These are phyloP conservation scores for Chlorella sp. DNA, from an alignment of 139 green algal species.

Conservation along the genomic window DNA sequence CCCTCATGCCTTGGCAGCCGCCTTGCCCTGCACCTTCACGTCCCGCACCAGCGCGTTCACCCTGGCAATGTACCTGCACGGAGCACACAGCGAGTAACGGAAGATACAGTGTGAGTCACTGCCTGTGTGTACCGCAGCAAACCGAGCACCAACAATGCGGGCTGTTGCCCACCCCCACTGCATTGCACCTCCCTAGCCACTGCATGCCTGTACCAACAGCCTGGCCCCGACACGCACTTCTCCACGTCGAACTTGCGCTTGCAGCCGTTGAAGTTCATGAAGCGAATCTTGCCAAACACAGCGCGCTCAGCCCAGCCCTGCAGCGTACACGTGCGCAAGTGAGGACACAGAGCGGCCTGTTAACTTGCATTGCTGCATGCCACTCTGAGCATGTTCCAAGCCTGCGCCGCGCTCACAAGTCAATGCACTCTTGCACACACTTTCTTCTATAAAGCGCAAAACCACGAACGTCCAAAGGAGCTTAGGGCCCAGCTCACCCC, in stretches of 20 bases:
- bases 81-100: not conserved
- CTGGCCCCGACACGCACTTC: conserved; percentile 44
- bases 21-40: not conserved
- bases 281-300: conserved; percentile 98
- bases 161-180: not conserved
- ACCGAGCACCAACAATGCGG: not conserved
- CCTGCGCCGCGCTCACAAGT: not conserved
- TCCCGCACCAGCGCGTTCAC: conserved; percentile 3
- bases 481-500: not conserved
- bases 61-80: conserved; percentile 24
- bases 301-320: conserved; percentile 93
- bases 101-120: not conserved
- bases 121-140: not conserved
- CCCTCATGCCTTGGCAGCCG: not conserved
- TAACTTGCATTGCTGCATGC: not conserved
- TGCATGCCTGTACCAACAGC: no score
- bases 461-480: no score
- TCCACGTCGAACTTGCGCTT: conserved; percentile 96
- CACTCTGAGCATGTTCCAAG: not conserved
- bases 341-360: not conserved
- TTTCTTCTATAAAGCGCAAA: not conserved
- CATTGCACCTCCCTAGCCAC: not conserved
- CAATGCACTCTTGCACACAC: no score
- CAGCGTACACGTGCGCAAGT: not conserved
- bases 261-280: conserved; percentile 96